Percentiles rank a stretch among this genome's conserved stretches.
Conservation (phyloP, 345 rosid species). For the Eucalyptus pauciflora region DNA sequence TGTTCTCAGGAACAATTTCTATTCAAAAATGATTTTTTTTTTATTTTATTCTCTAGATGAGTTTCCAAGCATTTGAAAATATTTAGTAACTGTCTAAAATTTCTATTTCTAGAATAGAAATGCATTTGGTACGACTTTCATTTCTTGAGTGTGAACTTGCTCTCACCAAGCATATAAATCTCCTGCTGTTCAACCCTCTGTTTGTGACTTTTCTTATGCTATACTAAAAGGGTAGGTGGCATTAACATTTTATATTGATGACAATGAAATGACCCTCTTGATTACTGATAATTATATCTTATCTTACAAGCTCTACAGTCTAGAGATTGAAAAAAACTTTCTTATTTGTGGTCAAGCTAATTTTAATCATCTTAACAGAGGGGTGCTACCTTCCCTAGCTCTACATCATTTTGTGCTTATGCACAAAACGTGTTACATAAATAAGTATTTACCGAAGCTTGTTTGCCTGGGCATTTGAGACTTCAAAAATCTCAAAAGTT, state of each 20-base stretch:
- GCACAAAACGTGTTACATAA: background rate
- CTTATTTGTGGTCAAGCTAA: background rate
- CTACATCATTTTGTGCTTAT: background rate
- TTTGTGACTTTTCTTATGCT: no score
- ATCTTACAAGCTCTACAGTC: background rate
- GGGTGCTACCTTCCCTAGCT: background rate
- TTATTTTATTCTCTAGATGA: no score
- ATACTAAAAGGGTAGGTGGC: no score
- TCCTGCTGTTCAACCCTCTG: no score
- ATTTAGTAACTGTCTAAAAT: no score
- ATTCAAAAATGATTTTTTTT: fast-evolving
- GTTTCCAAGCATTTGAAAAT: no score
- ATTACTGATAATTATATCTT: background rate
- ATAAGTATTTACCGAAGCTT: background rate
- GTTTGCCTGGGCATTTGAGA: background rate
- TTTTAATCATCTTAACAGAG: background rate
- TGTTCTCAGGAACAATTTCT: fast-evolving
- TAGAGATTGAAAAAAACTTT: background rate
- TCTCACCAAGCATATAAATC: no score
- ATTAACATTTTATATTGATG: background rate
- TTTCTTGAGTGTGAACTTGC: no score
- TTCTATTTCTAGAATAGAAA: no score
- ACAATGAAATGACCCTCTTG: background rate
- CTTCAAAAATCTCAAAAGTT: no score
- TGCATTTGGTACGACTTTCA: no score